Conservation (phyloP, 2,329 filamentous ascomycete genomes). For the Sarocladium kiliense region DNA sequence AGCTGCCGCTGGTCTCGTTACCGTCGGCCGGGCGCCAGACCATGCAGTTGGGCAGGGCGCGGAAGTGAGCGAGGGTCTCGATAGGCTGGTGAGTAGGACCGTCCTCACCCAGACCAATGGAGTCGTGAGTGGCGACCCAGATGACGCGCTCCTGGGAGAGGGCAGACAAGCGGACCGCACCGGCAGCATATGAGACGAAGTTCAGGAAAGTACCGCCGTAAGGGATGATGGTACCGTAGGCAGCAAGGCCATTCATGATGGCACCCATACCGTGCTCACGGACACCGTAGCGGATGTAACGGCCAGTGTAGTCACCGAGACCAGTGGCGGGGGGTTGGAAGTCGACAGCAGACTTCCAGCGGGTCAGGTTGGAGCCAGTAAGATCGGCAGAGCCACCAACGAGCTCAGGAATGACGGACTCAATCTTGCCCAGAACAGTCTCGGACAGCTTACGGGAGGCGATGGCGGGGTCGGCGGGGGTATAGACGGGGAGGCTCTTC, state of each 20-base stretch:
- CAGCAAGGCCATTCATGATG: constrained; percentile 91
- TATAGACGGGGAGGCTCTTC: constrained; percentile 88
- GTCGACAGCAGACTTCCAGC: constrained; percentile 95
- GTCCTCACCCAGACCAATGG: constrained; percentile 97
- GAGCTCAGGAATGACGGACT: constrained; percentile 79
- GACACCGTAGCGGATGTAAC: constrained; percentile 90
- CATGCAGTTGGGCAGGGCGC: constrained; percentile 97
- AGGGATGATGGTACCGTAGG: constrained; percentile 92
- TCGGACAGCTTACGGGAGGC: constrained; percentile 97
- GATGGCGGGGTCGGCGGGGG: constrained; percentile 73
- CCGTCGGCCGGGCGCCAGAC: constrained; percentile 98
- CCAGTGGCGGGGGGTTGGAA: constrained; percentile 87
- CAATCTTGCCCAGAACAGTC: constrained; percentile 83
- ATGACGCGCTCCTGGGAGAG: constrained; percentile 87
- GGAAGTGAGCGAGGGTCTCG: constrained; percentile 97
- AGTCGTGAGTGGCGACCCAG: constrained; percentile 98
- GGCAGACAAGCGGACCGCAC: constrained; percentile 88
- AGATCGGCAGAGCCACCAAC: constrained; percentile 95
- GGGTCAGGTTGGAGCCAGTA: constrained; percentile 97
- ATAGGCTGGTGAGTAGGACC: constrained; percentile 99
- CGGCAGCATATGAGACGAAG: constrained; percentile 97
- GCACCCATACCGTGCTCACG: constrained; percentile 90
- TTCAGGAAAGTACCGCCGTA: constrained; percentile 97
- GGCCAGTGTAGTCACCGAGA: constrained; percentile 84
- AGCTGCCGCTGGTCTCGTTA: constrained; percentile 96